These are phyloP conservation scores for Paspalum notatum DNA, from an alignment of 176 grass and related monocot species.

Conservation along the genomic window DNA sequence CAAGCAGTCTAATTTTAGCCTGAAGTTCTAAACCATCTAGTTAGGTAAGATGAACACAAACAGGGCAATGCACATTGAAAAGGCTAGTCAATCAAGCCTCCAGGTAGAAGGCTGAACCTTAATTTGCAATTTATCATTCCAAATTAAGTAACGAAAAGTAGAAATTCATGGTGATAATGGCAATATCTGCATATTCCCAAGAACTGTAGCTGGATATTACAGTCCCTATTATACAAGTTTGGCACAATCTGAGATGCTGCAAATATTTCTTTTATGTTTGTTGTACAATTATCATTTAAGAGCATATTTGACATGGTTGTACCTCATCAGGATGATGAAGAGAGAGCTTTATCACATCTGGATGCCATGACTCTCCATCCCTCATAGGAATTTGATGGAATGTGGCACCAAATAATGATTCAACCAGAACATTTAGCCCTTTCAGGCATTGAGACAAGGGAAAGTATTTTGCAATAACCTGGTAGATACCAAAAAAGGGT, in stretches of 20 bases:
- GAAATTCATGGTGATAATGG: background rate
- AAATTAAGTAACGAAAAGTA: conserved; percentile 9
- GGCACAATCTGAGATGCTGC: conserved; percentile 1
- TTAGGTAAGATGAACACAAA: background rate
- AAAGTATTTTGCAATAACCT: conserved; percentile 84
- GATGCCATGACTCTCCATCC: conserved; percentile 86
- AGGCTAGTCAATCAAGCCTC: background rate
- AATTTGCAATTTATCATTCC: background rate
- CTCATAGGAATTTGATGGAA: conserved; percentile 73
- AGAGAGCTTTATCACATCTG: conserved; percentile 91
- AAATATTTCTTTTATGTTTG: conserved; percentile 2
- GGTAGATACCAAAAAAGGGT: conserved; percentile 29
- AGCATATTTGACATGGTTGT: background rate
- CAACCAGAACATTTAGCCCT: conserved; percentile 83
- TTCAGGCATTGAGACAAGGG: conserved; percentile 75
- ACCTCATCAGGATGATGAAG: conserved; percentile 94
- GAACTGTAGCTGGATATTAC: background rate
- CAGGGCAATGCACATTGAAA: background rate
- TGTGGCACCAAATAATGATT: conserved; percentile 92
- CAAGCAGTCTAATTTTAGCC: background rate
- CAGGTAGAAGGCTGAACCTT: background rate
- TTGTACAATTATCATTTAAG: conserved; percentile 29
- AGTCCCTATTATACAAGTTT: background rate
- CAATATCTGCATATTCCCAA: background rate
- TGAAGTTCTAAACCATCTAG: background rate